Conservation (phyloP, 83 land plant genomes). For the Picea engelmannii region DNA sequence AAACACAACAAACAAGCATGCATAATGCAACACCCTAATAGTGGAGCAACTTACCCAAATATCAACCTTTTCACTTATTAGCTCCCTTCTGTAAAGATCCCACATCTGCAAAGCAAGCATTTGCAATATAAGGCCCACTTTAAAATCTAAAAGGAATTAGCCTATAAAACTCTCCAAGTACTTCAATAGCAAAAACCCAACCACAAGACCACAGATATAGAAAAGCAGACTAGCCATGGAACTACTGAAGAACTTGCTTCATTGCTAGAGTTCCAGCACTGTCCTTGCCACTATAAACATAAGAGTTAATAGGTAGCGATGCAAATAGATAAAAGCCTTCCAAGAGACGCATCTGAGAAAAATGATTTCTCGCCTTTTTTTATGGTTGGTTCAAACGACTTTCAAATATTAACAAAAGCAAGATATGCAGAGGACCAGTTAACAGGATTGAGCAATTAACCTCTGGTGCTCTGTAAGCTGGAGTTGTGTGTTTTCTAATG, state of each 20-base stretch:
- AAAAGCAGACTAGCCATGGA: background rate
- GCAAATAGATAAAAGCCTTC: background rate
- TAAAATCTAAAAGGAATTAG: background rate
- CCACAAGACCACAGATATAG: background rate
- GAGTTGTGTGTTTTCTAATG: slow-evolving; percentile 98
- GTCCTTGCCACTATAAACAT: slow-evolving; percentile 3
- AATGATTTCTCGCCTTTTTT: background rate
- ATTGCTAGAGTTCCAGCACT: background rate
- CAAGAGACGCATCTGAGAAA: background rate
- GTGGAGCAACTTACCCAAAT: slow-evolving; percentile 80
- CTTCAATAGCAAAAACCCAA: background rate
- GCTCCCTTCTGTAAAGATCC: slow-evolving; percentile 89
- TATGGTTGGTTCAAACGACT: background rate
- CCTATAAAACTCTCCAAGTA: background rate
- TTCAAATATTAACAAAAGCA: background rate
- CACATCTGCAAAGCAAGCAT: slow-evolving; percentile 75
- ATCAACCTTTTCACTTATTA: slow-evolving; percentile 95
- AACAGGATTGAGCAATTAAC: slow-evolving; percentile 31
- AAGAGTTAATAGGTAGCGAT: background rate
- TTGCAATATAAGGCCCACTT: background rate
- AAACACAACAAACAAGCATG: background rate
- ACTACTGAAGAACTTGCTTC: background rate
- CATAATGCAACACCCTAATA: background rate
- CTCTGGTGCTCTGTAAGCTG: slow-evolving; percentile 99
- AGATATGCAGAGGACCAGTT: background rate